These are phyloP conservation scores for Mycena filopes DNA, from an alignment of 768 basidiomycete genomes.

Conservation along the genomic window DNA sequence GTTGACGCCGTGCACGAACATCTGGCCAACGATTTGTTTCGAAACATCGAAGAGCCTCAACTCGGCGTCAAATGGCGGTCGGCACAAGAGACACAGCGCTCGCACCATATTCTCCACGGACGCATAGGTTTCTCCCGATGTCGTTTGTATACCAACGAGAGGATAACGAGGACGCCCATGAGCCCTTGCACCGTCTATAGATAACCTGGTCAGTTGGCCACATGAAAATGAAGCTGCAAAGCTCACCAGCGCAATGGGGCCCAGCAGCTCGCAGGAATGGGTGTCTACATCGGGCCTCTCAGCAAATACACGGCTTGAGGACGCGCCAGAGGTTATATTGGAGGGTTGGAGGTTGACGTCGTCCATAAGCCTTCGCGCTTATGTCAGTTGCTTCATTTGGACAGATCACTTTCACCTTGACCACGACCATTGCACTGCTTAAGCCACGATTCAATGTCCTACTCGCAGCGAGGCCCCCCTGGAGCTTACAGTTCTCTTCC, in stretches of 20 bases:
- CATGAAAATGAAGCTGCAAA: conserved; percentile 50
- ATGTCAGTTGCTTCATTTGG: not conserved
- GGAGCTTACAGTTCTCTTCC: conserved; percentile 43
- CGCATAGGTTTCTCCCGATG: conserved; percentile 87
- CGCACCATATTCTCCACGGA: conserved; percentile 93
- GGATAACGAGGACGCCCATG: conserved; percentile 92
- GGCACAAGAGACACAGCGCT: conserved; percentile 19
- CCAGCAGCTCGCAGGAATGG: conserved; percentile 62
- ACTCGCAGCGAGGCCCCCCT: not conserved
- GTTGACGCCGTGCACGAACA: conserved; percentile 84
- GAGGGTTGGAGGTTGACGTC: conserved; percentile 9
- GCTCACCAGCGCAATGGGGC: conserved; percentile 61
- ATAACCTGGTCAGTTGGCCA: conserved; percentile 51
- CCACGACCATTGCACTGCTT: conserved; percentile 24
- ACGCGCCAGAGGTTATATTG: conserved; percentile 16
- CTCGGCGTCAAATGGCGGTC: conserved; percentile 25
- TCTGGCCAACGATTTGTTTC: conserved; percentile 89
- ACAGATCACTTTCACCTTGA: conserved; percentile 6
- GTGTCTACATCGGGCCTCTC: conserved; percentile 56
- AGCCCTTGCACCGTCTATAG: conserved; percentile 83
- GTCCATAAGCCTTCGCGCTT: conserved; percentile 2
- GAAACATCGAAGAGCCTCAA: conserved; percentile 90
- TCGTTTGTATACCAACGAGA: conserved; percentile 88
- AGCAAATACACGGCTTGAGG: conserved; percentile 27
- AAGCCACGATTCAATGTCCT: conserved; percentile 42